Percentiles rank a stretch among this genome's conserved stretches.
Evolutionary conservation across 2,329 filamentous ascomycete genomes (phyloP).

Genomic region (Claviceps citrina): DNA sequence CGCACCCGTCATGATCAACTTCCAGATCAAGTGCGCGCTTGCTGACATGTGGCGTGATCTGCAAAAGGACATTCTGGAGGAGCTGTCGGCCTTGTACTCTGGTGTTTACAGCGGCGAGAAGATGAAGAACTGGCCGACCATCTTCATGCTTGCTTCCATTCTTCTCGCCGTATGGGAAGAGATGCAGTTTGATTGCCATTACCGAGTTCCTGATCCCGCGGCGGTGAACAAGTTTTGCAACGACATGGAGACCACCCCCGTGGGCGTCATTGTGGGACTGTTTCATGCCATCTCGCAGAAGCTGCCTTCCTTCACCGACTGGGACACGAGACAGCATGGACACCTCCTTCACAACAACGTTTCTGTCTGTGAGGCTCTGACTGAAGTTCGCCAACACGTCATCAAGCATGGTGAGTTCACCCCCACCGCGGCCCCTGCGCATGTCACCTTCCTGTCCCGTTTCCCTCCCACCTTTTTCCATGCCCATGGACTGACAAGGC

Average conservation of each 20-base stretch:
- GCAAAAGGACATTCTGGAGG: conserved; percentile 89
- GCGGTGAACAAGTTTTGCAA: conserved; percentile 88
- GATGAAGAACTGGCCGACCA: conserved; percentile 97
- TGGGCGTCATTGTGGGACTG: conserved; percentile 88
- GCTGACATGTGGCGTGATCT: conserved; percentile 97
- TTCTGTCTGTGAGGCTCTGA: conserved; percentile 90
- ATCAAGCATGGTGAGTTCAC: conserved; percentile 70
- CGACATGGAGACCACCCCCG: conserved; percentile 92
- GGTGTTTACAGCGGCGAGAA: conserved; percentile 95
- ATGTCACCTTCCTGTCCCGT: no score
- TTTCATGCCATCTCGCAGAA: conserved; percentile 98
- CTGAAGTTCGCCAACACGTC: conserved; percentile 83
- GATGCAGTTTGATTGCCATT: conserved; percentile 98
- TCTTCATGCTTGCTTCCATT: conserved; percentile 92
- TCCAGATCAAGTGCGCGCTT: conserved; percentile 95
- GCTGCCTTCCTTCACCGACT: conserved; percentile 79
- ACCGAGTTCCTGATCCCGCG: conserved; percentile 70
- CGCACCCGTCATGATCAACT: conserved; percentile 97
- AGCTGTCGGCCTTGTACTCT: conserved; percentile 85
- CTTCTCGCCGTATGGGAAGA: conserved; percentile 92
- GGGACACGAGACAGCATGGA: conserved; percentile 84
- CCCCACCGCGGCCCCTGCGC: not conserved
- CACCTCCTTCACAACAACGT: conserved; percentile 80
- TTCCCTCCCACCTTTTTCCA: not conserved
- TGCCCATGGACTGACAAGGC: conserved; percentile 10